Conservation (phyloP, 257 asterid species). For the Ilex asprella region DNA sequence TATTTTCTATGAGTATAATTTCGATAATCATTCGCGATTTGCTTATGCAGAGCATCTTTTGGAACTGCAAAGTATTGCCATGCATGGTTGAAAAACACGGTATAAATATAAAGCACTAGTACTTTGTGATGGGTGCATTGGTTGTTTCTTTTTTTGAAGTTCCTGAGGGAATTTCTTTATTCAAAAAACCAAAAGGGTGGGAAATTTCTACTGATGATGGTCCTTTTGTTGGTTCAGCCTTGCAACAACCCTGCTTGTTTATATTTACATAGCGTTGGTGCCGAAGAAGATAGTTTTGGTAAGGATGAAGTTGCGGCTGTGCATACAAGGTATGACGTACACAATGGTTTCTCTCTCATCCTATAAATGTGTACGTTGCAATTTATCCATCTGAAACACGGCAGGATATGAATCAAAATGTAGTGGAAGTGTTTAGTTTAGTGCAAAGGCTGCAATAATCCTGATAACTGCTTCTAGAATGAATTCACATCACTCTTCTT, state of each 20-base stretch:
- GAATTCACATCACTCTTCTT: no score
- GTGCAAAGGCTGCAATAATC: no score
- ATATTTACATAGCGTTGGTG: conserved; percentile 85
- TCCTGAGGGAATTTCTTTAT: neutral
- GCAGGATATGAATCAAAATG: no score
- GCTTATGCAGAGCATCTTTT: conserved; percentile 86
- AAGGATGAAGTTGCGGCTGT: conserved; percentile 94
- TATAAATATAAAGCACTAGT: conserved; percentile 13
- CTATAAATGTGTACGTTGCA: neutral
- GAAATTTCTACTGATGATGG: conserved; percentile 9
- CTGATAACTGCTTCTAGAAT: no score
- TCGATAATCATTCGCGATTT: conserved; percentile 7
- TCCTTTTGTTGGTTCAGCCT: conserved; percentile 50
- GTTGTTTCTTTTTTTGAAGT: neutral
- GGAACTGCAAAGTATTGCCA: conserved; percentile 99
- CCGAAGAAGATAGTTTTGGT: conserved; percentile 94
- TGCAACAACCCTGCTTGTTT: conserved; percentile 87
- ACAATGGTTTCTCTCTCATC: neutral
- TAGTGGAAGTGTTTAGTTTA: no score
- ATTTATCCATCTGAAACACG: neutral
- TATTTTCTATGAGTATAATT: conserved; percentile 5
- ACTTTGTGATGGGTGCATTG: neutral
- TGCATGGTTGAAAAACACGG: conserved; percentile 95
- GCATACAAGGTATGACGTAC: conserved; percentile 66
- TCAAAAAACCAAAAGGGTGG: neutral